These are phyloP conservation scores for Fusarium lateritium DNA, from an alignment of 2,329 filamentous ascomycete genomes.

Conservation along the genomic window DNA sequence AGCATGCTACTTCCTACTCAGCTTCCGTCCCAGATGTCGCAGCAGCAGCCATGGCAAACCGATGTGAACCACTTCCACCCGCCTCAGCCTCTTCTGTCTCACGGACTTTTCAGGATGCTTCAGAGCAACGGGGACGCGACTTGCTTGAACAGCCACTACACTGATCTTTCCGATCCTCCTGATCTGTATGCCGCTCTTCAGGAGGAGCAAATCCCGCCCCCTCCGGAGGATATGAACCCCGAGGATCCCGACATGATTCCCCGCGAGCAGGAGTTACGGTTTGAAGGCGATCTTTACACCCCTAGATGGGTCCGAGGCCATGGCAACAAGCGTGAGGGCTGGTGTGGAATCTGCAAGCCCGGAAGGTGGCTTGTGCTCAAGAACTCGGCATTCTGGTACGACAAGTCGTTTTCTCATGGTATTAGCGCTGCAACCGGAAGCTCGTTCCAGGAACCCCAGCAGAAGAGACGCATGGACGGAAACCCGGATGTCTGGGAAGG, in stretches of 20 bases:
- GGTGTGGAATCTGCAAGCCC: constrained; percentile 91
- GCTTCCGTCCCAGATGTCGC: constrained; percentile 66
- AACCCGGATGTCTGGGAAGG: constrained; percentile 88
- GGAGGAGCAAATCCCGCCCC: constrained; percentile 80
- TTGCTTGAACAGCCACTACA: constrained; percentile 77
- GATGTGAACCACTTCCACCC: constrained; percentile 70
- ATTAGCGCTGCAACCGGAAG: constrained; percentile 86
- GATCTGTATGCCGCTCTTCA: constrained; percentile 82
- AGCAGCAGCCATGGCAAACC: constrained; percentile 64
- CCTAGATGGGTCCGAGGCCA: constrained; percentile 88
- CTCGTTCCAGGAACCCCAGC: constrained; percentile 82
- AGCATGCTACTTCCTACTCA: constrained; percentile 69
- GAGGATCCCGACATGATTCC: constrained; percentile 81
- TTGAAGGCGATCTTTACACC: constrained; percentile 86
- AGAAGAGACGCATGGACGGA: constrained; percentile 82
- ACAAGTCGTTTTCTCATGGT: constrained; percentile 91
- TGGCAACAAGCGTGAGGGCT: constrained; percentile 89
- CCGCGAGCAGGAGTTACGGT: constrained; percentile 84
- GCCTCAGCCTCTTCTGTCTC: constrained; percentile 75
- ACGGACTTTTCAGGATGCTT: constrained; percentile 80
- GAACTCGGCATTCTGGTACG: constrained; percentile 94
- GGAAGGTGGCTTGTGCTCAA: constrained; percentile 89
- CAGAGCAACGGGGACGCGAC: constrained; percentile 82
- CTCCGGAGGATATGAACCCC: constrained; percentile 86
- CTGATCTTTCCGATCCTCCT: constrained; percentile 81